Evolutionary conservation across 2,329 filamentous ascomycete genomes (phyloP), one percentile per base, ranked within the genome.

Genomic region (Bipolaris victoriae): DNA sequence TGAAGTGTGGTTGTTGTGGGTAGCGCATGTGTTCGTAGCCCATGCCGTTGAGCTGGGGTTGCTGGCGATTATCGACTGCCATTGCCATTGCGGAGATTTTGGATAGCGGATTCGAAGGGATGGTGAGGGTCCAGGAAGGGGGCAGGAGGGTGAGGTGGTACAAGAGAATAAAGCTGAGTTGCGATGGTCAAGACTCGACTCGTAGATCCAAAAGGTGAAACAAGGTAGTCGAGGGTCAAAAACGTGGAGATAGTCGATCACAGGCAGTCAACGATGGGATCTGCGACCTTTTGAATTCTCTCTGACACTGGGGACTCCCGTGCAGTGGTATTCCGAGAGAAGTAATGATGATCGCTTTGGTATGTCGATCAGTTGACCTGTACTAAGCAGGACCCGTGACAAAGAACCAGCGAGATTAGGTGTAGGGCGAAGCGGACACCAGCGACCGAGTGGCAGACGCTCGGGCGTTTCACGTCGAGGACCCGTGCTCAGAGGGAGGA

Each of bases 61-160:
- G 91, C 81, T 94, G 92, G 78, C 92, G 90, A 73, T 88, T 87
- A 81, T 97, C 92, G 82, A 97, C 87, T 78, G 93, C 91, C 92
- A 97, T 96, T 81, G 92, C 95, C 92, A 97, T 97, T 65, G 63
- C 68, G 69, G 58, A 54, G 41, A 56, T 33, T 39, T 13, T 56
- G 56, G 50, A 43, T 36, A 10, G 22, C 24, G 41, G 43, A 26
- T 24, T 51, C 47, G 40, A 48, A 51, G 57, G 40, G 61, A 39
- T 33, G 51, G 59, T 47, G 49, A 39, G 52, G 61, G 41, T 48
- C 57, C 50, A 54, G 60, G 6, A 24, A 11, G 22, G 24, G 41
- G 41, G 26, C 7, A 11, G 16, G 26, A 18, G n/a, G 26, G 9
- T 5, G 7, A 5, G 33, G 31, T 36, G 20, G 20, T 26, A 59